Evolutionary conservation across 768 basidiomycete species (phyloP).

Genomic region (Cyclocybe cylindracea): DNA sequence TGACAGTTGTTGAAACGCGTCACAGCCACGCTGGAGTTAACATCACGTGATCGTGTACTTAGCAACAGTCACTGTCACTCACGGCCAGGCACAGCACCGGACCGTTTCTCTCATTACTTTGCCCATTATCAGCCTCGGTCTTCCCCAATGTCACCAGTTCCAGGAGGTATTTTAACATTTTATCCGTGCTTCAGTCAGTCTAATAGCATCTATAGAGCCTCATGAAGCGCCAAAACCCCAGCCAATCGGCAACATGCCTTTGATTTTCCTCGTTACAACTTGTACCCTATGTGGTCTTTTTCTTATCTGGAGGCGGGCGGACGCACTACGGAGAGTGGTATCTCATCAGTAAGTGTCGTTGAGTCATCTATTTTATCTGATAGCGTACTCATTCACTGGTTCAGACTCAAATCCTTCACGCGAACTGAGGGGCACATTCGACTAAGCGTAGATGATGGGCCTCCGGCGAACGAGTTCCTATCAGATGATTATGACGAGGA

Average conservation of each 20-base stretch:
- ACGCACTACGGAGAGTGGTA: constrained; percentile 55
- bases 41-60: no score
- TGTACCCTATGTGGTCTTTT: constrained; percentile 60
- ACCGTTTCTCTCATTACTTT: background rate
- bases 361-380: background rate
- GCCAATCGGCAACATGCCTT: constrained; percentile 57
- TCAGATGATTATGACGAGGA: constrained; percentile 61
- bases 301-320: constrained; percentile 63
- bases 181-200: background rate
- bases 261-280: constrained; percentile 58
- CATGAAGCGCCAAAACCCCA: constrained; percentile 59
- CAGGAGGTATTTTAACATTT: constrained; percentile 13
- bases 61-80: background rate
- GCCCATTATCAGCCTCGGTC: background rate
- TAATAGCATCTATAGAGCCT: constrained; percentile 45
- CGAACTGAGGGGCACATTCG: constrained; percentile 59
- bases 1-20: no score
- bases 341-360: constrained; percentile 54
- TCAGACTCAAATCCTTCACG: constrained; percentile 60
- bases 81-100: background rate
- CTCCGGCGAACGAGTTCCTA: constrained; percentile 67
- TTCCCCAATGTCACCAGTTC: constrained; percentile 15
- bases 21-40: no score
- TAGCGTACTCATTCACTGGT: background rate
- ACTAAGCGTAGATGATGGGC: constrained; percentile 71